phyloP scores from a whole-genome alignment of 805 yeast genomes.

The Blastobotrys peoriensis region DNA sequence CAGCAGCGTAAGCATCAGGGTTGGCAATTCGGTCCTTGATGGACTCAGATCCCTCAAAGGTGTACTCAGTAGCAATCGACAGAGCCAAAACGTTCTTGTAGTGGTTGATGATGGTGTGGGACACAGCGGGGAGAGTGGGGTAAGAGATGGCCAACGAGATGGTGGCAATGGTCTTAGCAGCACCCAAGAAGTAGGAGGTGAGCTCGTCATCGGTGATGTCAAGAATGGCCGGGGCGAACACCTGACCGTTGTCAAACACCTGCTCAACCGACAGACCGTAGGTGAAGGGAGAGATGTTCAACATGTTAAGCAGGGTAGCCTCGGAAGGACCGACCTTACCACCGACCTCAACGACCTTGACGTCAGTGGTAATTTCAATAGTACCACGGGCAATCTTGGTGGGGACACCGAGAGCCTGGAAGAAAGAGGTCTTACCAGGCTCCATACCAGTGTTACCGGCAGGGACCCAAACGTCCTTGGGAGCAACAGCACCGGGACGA shows the following conservation, averaged over 20 bases:
- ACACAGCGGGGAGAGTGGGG: constrained; percentile 99
- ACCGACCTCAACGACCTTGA: constrained; percentile 85
- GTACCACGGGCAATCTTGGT: constrained; percentile 99
- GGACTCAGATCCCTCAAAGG: constrained; percentile 98
- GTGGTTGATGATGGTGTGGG: constrained; percentile 97
- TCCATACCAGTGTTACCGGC: constrained; percentile 99
- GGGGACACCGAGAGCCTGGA: constrained; percentile 99
- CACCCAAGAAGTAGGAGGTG: constrained; percentile 83
- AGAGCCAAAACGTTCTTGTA: constrained; percentile 98
- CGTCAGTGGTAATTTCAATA: constrained; percentile 97
- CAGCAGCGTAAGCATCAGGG: constrained; percentile 99
- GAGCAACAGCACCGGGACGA: constrained; percentile 99
- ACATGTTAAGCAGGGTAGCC: constrained; percentile 97
- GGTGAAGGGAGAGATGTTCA: constrained; percentile 99
- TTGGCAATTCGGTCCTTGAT: constrained; percentile 99
- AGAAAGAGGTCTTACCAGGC: constrained; percentile 99
- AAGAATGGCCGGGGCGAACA: constrained; percentile 93
- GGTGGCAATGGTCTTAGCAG: constrained; percentile 89
- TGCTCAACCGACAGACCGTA: constrained; percentile 95
- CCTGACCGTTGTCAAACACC: constrained; percentile 98
- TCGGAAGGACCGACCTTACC: constrained; percentile 97
- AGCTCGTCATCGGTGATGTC: constrained; percentile 98
- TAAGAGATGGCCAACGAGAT: constrained; percentile 95
- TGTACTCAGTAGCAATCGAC: constrained; percentile 97
- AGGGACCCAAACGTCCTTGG: constrained; percentile 94